Base-by-base conservation (phyloP, 2,329 filamentous ascomycete species). In the Pezicula neosporulosa region DNA sequence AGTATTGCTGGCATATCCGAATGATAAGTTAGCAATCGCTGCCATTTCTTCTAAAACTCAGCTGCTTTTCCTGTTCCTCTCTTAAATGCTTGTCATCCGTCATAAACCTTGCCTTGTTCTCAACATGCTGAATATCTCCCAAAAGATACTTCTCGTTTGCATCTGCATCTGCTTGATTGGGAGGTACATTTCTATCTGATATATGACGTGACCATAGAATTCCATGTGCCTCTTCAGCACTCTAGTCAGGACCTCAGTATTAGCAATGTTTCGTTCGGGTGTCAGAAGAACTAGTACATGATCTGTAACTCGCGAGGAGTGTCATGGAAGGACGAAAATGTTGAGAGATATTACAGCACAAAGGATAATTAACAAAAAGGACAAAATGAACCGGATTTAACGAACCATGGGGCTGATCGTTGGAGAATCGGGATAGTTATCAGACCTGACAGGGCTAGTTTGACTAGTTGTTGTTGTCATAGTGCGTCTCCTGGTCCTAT, bases 71-170 rank as follows among this genome's bases (percentile, higher is more conserved):
- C 41, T 61, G 60, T 48, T 66, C 65, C 39, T 61, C 60, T 43
- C 58, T 48, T 9, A 68, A 53, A 52, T 63, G 58, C 51, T 68
- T 68, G 47, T 71, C 70, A 4, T 70, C 67, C 0, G 68, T 68
- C 0, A 62, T 60, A 1, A 69, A 60, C 9, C 74, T 60, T 15
- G 65, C 69, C 58, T 76, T 76, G 13, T 71, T 69, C 51, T 75
- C 72, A 0, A 69, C 50, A 21, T 71, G 66, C 0, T 64, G 62
- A 0, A 66, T 58, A 41, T 75, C 73, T 1, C 66, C 66, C 0
- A 61, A 54, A 1, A 68, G 62, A 37, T 73, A 75, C 51, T 76
- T 76, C 43, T 76, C 72, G 4, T 68, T 68, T 10, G 62, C 52
- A 0, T 62, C 66, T 21, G 66, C 62, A 13, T 53, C 50, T 2